phyloP scores from a whole-genome alignment of 2,329 filamentous ascomycete genomes.

The Penicillium sp. region DNA sequence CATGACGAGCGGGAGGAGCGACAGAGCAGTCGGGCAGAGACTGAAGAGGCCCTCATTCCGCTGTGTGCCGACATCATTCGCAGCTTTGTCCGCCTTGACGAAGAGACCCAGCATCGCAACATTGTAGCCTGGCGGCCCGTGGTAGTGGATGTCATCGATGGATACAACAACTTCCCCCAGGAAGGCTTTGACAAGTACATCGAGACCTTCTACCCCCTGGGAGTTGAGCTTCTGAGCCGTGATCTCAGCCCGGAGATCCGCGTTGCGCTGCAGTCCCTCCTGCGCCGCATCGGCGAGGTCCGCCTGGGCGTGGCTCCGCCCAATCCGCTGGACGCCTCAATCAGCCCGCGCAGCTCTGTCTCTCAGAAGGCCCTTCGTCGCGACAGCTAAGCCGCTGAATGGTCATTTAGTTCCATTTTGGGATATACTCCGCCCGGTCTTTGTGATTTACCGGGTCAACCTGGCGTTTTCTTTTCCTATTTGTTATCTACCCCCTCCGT shows the following conservation, averaged over 20 bases:
- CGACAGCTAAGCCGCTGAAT: slow-evolving; percentile 28
- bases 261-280: slow-evolving; percentile 69
- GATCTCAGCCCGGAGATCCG: slow-evolving; percentile 80
- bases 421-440: slow-evolving; percentile 31
- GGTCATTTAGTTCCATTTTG: slow-evolving; percentile 23
- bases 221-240: slow-evolving; percentile 75
- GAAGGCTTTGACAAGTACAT: slow-evolving; percentile 78
- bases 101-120: slow-evolving; percentile 95
- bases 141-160: slow-evolving; percentile 93
- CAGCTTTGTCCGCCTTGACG: slow-evolving; percentile 80
- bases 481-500: slow-evolving; percentile 4
- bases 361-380: slow-evolving; percentile 33
- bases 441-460: slow-evolving; percentile 21
- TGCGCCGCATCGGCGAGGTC: slow-evolving; percentile 80
- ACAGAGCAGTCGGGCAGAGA: slow-evolving; percentile 72
- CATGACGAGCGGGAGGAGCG: slow-evolving; percentile 82
- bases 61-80: slow-evolving; percentile 92
- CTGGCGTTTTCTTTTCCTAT: slow-evolving; percentile 14
- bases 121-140: slow-evolving; percentile 96
- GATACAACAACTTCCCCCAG: slow-evolving; percentile 78
- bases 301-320: slow-evolving; percentile 49
- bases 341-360: slow-evolving; percentile 38
- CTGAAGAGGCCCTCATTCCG: slow-evolving; percentile 87
- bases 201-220: slow-evolving; percentile 78
- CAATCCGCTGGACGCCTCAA: slow-evolving; percentile 23